phyloP scores from a whole-genome alignment of 2,329 filamentous ascomycete species.

The Paraphoma chrysanthemicola region DNA sequence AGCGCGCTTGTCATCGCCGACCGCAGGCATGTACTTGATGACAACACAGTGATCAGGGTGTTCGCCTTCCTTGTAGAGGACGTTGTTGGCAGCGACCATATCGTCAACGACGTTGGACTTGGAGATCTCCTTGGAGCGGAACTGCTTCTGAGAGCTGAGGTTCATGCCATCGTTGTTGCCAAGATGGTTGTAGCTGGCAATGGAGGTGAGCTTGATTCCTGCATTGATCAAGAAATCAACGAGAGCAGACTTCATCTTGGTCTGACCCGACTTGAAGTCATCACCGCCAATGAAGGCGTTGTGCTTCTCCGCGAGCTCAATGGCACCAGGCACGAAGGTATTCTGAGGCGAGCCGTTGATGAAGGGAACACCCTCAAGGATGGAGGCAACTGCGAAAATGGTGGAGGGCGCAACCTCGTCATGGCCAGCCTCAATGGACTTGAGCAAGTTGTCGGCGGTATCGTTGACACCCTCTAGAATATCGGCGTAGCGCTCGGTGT shows the following conservation, averaged over 20 bases:
- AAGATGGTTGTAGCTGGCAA: constrained; percentile 98
- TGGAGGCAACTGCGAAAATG: constrained; percentile 92
- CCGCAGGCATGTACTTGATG: constrained; percentile 99
- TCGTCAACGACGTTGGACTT: constrained; percentile 99
- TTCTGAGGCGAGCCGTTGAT: constrained; percentile 99
- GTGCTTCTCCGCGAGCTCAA: constrained; percentile 87
- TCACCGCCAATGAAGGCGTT: constrained; percentile 93
- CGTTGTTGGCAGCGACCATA: constrained; percentile 95
- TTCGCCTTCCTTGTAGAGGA: constrained; percentile 90
- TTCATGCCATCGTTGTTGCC: constrained; percentile 99
- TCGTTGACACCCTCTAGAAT: constrained; percentile 90
- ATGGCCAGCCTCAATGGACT: constrained; percentile 85
- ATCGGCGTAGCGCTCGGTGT: constrained; percentile 96
- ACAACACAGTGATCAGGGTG: constrained; percentile 98
- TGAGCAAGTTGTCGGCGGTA: constrained; percentile 91
- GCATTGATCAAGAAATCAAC: constrained; percentile 99
- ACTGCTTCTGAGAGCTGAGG: constrained; percentile 94
- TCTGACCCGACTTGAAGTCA: constrained; percentile 99
- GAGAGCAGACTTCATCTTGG: constrained; percentile 99
- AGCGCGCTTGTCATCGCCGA: constrained; percentile 98
- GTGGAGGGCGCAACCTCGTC: constrained; percentile 94
- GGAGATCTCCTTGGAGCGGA: constrained; percentile 99
- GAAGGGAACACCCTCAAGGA: constrained; percentile 88
- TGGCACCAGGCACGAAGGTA: constrained; percentile 93
- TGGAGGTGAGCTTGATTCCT: constrained; percentile 97